Conservation (phyloP, 805 yeast species). For the Metschnikowia shivogae region DNA sequence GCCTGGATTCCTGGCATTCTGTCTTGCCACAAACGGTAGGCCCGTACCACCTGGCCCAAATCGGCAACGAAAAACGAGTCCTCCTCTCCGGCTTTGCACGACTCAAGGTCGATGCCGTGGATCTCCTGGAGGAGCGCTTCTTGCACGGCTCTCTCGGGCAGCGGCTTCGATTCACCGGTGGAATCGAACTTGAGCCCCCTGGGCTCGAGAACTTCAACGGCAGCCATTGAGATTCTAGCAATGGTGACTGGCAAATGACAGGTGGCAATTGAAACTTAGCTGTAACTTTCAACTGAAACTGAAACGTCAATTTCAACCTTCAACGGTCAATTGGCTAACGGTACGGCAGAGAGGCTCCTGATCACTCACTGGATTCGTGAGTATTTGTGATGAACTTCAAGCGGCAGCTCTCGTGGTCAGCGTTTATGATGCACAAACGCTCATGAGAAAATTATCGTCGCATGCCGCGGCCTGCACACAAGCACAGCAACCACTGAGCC, state of each 20-base stretch:
- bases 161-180: not conserved
- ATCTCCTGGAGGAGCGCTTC: conserved; percentile 40
- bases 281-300: no score
- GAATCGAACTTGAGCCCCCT: not conserved
- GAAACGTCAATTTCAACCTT: no score
- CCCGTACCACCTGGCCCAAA: conserved; percentile 62
- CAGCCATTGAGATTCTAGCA: not conserved
- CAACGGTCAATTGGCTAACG: not conserved
- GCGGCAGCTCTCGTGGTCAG: conserved; percentile 51
- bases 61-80: conserved; percentile 88
- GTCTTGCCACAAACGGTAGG: conserved; percentile 59
- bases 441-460: conserved; percentile 3
- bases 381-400: conserved; percentile 30
- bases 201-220: not conserved
- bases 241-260: not conserved
- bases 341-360: conserved; percentile 5
- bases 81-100: conserved; percentile 72
- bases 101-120: conserved; percentile 46
- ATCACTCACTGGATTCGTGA: conserved; percentile 35
- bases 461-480: no score
- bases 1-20: conserved; percentile 75
- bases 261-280: no score
- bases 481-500: no score
- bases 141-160: conserved; percentile 24
- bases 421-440: not conserved